Evolutionary conservation across 1,284 basidiomycete species (phyloP).

Genomic region (Malassezia vespertilionis): DNA sequence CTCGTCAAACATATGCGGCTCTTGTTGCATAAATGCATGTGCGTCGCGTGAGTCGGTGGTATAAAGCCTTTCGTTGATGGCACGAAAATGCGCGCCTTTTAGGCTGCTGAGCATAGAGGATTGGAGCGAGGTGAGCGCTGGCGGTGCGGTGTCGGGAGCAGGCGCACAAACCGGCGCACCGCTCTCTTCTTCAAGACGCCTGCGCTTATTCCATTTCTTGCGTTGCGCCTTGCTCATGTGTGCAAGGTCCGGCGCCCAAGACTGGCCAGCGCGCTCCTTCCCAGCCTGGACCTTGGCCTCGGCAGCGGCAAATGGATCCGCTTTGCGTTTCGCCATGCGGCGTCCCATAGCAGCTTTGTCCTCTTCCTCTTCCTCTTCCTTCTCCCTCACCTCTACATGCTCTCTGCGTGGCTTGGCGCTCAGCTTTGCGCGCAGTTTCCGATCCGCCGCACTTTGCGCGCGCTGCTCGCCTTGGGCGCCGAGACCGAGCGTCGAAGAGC

Average conservation of each 20-base stretch:
- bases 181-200: slow-evolving; percentile 14
- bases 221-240: slow-evolving; percentile 33
- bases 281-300: slow-evolving; percentile 16
- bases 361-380: slow-evolving; percentile 13
- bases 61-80: slow-evolving; percentile 47
- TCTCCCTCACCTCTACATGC: background rate
- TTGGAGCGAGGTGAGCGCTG: slow-evolving; percentile 25
- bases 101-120: slow-evolving; percentile 35
- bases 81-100: slow-evolving; percentile 43
- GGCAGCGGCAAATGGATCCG: slow-evolving; percentile 13
- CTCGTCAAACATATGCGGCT: slow-evolving; percentile 32
- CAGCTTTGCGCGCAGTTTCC: slow-evolving; percentile 24
- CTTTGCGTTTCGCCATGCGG: background rate
- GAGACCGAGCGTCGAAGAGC: slow-evolving; percentile 30
- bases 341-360: slow-evolving; percentile 14
- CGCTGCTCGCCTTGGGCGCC: slow-evolving; percentile 21
- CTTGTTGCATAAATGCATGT: slow-evolving; percentile 28
- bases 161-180: background rate
- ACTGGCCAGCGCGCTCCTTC: slow-evolving; percentile 4
- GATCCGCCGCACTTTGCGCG: slow-evolving; percentile 20
- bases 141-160: background rate
- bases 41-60: slow-evolving; percentile 32
- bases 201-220: slow-evolving; percentile 35
- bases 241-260: slow-evolving; percentile 16
- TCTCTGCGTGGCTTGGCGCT: slow-evolving; percentile 16